Evolutionary conservation across 805 yeast genomes (phyloP).

Genomic region (Nakazawaea populi): DNA sequence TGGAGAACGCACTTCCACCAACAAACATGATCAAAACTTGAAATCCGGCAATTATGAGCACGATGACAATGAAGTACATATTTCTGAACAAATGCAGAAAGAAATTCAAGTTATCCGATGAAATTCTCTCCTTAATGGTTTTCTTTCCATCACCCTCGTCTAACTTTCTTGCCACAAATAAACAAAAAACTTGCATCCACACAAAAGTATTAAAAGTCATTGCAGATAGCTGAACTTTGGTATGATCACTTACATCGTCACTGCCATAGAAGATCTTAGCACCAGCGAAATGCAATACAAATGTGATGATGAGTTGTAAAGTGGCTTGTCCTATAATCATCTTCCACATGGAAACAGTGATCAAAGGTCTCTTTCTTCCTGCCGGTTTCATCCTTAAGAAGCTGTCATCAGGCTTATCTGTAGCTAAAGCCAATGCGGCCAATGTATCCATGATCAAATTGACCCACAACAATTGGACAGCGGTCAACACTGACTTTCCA

Average conservation of each 20-base stretch:
- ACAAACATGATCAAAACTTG: constrained; percentile 92
- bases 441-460: constrained; percentile 97
- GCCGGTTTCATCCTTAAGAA: constrained; percentile 79
- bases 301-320: constrained; percentile 75
- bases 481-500: constrained; percentile 85
- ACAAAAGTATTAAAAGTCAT: constrained; percentile 94
- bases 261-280: constrained; percentile 44
- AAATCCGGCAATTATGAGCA: constrained; percentile 68
- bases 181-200: constrained; percentile 94
- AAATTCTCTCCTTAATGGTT: constrained; percentile 51
- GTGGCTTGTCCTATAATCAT: constrained; percentile 89
- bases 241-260: constrained; percentile 31
- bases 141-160: constrained; percentile 78
- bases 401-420: constrained; percentile 89
- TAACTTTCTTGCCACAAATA: constrained; percentile 83
- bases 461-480: constrained; percentile 96
- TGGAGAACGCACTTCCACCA: constrained; percentile 93
- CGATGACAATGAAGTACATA: constrained; percentile 72
- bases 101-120: constrained; percentile 67
- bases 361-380: constrained; percentile 73
- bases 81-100: constrained; percentile 78
- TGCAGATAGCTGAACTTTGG: constrained; percentile 61
- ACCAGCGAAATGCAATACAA: constrained; percentile 79
- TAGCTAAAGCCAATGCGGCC: constrained; percentile 96
- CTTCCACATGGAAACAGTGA: constrained; percentile 94